Conservation (phyloP, 1,139 yeast species). For the Zygoascus meyerae region DNA sequence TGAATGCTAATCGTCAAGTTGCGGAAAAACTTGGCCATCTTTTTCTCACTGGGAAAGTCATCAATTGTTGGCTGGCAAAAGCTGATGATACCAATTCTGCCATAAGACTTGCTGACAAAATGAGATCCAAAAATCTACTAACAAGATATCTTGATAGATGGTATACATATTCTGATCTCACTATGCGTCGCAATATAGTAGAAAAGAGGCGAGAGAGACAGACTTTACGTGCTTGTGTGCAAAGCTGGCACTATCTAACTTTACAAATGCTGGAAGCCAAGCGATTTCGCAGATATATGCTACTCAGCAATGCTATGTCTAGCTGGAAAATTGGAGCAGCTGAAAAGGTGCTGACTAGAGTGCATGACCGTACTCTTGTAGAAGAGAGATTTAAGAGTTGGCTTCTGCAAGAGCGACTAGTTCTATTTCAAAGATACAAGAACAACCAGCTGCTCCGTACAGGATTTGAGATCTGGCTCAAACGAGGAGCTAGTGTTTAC, state of each 20-base stretch:
- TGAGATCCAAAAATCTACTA: background rate
- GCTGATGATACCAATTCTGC: constrained; percentile 1
- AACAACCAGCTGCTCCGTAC: constrained; percentile 10
- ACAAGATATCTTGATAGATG: constrained; percentile 10
- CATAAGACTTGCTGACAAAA: constrained; percentile 11
- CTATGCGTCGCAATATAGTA: background rate
- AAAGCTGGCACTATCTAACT: constrained; percentile 18
- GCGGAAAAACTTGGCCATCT: constrained; percentile 3
- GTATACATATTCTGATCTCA: constrained; percentile 11
- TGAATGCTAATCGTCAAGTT: background rate
- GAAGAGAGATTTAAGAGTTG: constrained; percentile 15
- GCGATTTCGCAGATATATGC: constrained; percentile 21
- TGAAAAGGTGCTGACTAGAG: constrained; percentile 3
- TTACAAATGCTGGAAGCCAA: constrained; percentile 17
- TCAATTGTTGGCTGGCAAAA: constrained; percentile 12
- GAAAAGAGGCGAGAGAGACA: background rate
- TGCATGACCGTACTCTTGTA: constrained; percentile 11
- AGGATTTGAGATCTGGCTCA: constrained; percentile 15
- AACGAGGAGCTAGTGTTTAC: background rate
- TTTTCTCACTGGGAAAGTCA: background rate
- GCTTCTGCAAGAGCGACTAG: constrained; percentile 18
- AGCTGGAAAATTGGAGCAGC: constrained; percentile 19
- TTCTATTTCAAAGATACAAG: constrained; percentile 14
- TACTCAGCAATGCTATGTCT: constrained; percentile 13
- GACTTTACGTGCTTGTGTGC: constrained; percentile 3